These are phyloP conservation scores for Pleurotus ostreatus DNA, from an alignment of 768 basidiomycete species.

Conservation along the genomic window DNA sequence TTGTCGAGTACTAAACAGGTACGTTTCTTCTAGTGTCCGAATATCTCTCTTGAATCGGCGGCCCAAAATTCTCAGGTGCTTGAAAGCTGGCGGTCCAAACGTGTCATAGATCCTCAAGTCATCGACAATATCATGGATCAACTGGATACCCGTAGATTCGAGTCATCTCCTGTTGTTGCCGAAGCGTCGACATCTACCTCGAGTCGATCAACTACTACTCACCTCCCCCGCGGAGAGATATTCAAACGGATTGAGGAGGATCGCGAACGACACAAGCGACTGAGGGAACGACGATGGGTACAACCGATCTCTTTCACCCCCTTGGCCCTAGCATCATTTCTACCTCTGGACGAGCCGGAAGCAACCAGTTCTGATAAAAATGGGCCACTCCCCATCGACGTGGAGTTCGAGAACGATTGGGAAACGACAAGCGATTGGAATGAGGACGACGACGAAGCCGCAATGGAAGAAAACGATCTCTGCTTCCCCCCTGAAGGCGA, in stretches of 20 bases:
- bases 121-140: conserved; percentile 65
- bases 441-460: conserved; percentile 80
- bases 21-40: conserved; percentile 11
- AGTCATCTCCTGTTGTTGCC: conserved; percentile 9
- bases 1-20: conserved; percentile 86
- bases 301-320: conserved; percentile 62
- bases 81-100: conserved; percentile 87
- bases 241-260: conserved; percentile 90
- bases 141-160: conserved; percentile 41
- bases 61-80: conserved; percentile 54
- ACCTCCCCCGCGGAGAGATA: conserved; percentile 62
- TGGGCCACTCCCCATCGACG: conserved; percentile 64
- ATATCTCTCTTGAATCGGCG: neutral
- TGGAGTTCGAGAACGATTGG: conserved; percentile 89
- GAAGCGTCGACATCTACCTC: conserved; percentile 20
- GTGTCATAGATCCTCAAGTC: conserved; percentile 74
- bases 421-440: conserved; percentile 90
- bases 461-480: conserved; percentile 62
- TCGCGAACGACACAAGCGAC: conserved; percentile 86
- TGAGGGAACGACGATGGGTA: conserved; percentile 91
- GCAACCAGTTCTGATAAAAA: conserved; percentile 35
- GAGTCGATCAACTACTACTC: conserved; percentile 18
- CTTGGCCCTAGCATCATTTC: conserved; percentile 50
- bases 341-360: conserved; percentile 46
- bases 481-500: conserved; percentile 58